Evolutionary conservation across 768 basidiomycete species (phyloP).

Genomic region (Mycena chlorophos): DNA sequence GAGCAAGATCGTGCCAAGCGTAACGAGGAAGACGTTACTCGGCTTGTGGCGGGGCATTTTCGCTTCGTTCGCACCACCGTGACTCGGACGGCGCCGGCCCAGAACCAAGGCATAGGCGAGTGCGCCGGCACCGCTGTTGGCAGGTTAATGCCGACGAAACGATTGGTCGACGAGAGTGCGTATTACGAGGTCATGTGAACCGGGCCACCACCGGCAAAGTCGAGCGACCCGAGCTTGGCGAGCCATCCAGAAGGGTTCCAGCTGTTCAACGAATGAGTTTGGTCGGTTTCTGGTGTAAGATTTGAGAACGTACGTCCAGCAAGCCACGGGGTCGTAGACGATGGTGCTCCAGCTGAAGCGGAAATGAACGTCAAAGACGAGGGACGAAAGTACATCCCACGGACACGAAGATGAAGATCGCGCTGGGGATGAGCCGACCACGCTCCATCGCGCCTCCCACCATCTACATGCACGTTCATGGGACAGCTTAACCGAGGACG

Average conservation of each 20-base stretch:
- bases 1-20: slow-evolving; percentile 81
- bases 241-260: slow-evolving; percentile 87
- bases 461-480: slow-evolving; percentile 73
- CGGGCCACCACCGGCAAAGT: slow-evolving; percentile 64
- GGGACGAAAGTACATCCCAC: slow-evolving; percentile 91
- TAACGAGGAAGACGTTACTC: slow-evolving; percentile 88
- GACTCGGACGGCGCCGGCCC: slow-evolving; percentile 59
- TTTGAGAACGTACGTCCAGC: slow-evolving; percentile 45
- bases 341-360: slow-evolving; percentile 87
- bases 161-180: no score
- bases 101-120: slow-evolving; percentile 82
- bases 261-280: slow-evolving; percentile 44
- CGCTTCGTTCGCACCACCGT: slow-evolving; percentile 15
- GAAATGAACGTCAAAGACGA: slow-evolving; percentile 82
- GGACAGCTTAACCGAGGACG: slow-evolving; percentile 14
- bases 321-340: slow-evolving; percentile 92
- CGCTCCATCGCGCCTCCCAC: slow-evolving; percentile 93
- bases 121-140: slow-evolving; percentile 90
- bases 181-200: background rate
- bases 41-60: slow-evolving; percentile 82
- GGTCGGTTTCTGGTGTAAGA: background rate
- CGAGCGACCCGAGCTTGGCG: slow-evolving; percentile 62
- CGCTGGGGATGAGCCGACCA: slow-evolving; percentile 80
- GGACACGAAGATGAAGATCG: slow-evolving; percentile 90
- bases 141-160: no score